phyloP scores from a whole-genome alignment of 148 eudicot species.

The Arbutus unedo region DNA sequence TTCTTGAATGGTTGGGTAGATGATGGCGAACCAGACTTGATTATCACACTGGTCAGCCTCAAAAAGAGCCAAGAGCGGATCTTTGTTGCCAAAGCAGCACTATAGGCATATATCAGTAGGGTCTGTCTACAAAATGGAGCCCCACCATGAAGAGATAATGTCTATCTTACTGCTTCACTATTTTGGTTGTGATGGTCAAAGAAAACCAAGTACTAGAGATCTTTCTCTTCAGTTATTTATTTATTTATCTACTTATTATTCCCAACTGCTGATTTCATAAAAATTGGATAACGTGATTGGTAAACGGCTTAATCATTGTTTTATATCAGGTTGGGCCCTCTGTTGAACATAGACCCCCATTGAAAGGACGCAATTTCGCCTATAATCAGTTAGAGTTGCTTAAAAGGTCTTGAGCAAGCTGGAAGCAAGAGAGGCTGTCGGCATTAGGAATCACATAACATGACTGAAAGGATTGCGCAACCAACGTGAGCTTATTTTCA shows the following conservation, averaged over 20 bases:
- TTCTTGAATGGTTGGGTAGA: constrained; percentile 11
- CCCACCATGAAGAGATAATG: constrained; percentile 13
- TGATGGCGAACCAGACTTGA: constrained; percentile 13
- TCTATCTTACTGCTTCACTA: constrained; percentile 13
- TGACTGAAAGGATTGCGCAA: constrained; percentile 14
- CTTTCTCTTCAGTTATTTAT: neutral
- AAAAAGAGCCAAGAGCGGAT: neutral
- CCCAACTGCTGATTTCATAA: neutral
- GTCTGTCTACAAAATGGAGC: constrained; percentile 4
- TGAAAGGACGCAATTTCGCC: constrained; percentile 3
- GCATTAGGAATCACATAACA: neutral
- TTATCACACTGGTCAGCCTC: constrained; percentile 17
- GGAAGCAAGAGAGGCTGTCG: constrained; percentile 15
- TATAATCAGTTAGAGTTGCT: constrained; percentile 9
- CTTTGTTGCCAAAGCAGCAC: constrained; percentile 1
- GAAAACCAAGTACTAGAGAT: neutral
- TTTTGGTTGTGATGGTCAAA: constrained; percentile 17
- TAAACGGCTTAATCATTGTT: neutral
- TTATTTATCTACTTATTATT: neutral
- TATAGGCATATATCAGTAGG: neutral
- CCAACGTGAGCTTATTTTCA: neutral
- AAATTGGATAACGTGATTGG: neutral
- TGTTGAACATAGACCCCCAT: neutral
- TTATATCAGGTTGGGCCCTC: constrained; percentile 16
- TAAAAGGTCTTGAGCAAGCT: constrained; percentile 20